phyloP scores from a whole-genome alignment of 2,329 filamentous ascomycete genomes.

The Ilyonectria destructans region DNA sequence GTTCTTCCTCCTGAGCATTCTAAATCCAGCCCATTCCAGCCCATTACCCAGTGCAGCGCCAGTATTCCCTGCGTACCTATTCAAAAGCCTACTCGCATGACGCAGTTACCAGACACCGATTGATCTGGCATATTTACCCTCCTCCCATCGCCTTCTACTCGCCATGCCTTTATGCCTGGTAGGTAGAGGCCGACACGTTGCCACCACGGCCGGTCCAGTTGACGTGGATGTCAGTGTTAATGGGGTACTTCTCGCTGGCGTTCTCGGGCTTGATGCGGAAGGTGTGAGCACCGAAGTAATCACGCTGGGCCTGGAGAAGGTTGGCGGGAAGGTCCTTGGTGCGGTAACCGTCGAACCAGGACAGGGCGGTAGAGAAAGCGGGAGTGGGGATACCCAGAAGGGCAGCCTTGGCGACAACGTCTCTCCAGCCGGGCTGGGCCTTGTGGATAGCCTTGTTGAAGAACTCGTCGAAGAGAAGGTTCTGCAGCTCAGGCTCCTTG shows the following conservation, averaged over 20 bases:
- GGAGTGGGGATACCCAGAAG: conserved; percentile 96
- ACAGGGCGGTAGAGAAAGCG: conserved; percentile 95
- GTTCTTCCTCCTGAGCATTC: conserved; percentile 46
- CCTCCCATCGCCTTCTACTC: conserved; percentile 36
- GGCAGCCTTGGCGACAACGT: conserved; percentile 91
- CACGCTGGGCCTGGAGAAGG: conserved; percentile 97
- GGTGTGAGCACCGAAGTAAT: conserved; percentile 98
- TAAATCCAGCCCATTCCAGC: conserved; percentile 43
- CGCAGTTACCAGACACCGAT: conserved; percentile 42
- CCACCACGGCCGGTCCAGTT: conserved; percentile 99
- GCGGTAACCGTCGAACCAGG: conserved; percentile 99
- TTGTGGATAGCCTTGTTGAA: conserved; percentile 99
- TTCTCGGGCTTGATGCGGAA: conserved; percentile 89
- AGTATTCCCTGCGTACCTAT: conserved; percentile 44
- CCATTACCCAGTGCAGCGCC: conserved; percentile 49
- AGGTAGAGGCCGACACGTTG: conserved; percentile 97
- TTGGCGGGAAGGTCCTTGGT: conserved; percentile 98
- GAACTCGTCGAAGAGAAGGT: conserved; percentile 98
- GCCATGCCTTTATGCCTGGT: conserved; percentile 82
- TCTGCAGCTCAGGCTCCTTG: conserved; percentile 93
- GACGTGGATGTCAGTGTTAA: conserved; percentile 93
- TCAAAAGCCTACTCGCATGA: conserved; percentile 42
- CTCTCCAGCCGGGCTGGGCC: conserved; percentile 93
- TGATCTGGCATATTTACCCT: conserved; percentile 44
- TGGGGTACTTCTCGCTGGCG: conserved; percentile 85